Conservation (phyloP, 805 yeast species). For the Wickerhamiella sergipiensis region DNA sequence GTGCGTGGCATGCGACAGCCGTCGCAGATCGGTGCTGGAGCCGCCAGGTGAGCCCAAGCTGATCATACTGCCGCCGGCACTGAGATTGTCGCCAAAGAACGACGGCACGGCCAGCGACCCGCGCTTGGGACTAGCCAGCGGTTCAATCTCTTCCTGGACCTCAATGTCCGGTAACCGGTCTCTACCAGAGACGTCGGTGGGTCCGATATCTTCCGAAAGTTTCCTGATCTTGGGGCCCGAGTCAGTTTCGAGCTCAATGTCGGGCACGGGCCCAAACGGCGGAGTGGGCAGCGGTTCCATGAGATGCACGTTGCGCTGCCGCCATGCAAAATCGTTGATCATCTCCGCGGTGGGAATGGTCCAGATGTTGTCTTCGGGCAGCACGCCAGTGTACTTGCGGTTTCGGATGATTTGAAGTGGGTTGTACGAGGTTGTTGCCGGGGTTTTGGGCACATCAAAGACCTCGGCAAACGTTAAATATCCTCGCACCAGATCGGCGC, state of each 20-base stretch:
- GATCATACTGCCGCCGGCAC: background rate
- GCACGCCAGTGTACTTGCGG: conserved; percentile 27
- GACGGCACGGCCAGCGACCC: background rate
- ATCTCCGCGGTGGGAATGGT: conserved; percentile 16
- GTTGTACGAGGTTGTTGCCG: conserved; percentile 32
- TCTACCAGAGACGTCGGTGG: too few relatives aligned
- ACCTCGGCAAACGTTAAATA: background rate
- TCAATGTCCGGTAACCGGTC: background rate
- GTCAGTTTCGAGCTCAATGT: conserved; percentile 4
- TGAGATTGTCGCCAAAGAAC: background rate
- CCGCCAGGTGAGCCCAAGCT: background rate
- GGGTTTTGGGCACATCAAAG: background rate
- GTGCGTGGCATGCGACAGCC: background rate
- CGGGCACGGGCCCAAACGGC: background rate
- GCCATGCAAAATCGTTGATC: conserved; percentile 18
- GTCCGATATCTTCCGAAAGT: too few relatives aligned
- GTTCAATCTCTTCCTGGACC: background rate
- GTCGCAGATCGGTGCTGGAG: background rate
- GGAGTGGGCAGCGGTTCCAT: background rate
- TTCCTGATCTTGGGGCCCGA: conserved; percentile 8
- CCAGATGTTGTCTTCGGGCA: conserved; percentile 12
- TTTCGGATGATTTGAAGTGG: conserved; percentile 76
- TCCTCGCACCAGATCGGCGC: background rate
- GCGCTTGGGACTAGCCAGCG: background rate
- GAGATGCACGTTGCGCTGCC: conserved; percentile 1